phyloP scores from a whole-genome alignment of 305 asterid genomes.

The Fraxinus greggii region DNA sequence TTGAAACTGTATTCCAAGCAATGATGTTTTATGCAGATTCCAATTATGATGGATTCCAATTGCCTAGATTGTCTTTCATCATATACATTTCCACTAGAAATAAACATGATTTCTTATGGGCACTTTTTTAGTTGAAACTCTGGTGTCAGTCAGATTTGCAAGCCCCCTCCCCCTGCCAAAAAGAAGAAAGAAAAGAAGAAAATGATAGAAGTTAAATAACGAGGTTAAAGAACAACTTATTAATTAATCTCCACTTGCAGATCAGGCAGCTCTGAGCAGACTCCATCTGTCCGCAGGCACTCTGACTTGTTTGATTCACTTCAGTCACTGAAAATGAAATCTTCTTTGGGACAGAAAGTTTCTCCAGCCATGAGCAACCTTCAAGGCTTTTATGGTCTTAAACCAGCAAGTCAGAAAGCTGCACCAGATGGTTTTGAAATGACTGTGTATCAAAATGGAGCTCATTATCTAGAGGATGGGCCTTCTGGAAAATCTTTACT shows the following conservation, averaged over 20 bases:
- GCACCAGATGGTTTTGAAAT: conserved; percentile 60
- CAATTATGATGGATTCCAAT: not conserved
- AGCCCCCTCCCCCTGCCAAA: not conserved
- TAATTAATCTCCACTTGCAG: conserved; percentile 44
- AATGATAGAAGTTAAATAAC: not conserved
- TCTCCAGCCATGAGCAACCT: conserved; percentile 69
- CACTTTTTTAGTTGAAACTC: conserved; percentile 7
- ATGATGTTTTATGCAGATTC: not conserved
- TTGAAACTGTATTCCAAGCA: conserved; percentile 7
- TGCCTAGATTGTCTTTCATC: not conserved
- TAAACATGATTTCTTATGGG: not conserved
- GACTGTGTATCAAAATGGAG: conserved; percentile 49
- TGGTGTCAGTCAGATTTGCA: not conserved
- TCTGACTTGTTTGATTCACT: conserved; percentile 77
- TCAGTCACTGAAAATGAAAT: conserved; percentile 60
- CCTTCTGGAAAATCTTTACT: conserved; percentile 32
- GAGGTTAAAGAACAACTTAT: conserved; percentile 10
- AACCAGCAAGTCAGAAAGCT: conserved; percentile 35
- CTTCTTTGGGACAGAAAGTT: conserved; percentile 52
- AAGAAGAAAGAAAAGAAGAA: not conserved
- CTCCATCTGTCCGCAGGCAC: conserved; percentile 45
- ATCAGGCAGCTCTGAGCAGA: conserved; percentile 50
- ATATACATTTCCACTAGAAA: not conserved
- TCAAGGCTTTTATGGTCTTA: conserved; percentile 66
- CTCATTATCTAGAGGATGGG: conserved; percentile 53